phyloP scores from a whole-genome alignment of 176 grass and related monocot species.

The Triticum turgidum region DNA sequence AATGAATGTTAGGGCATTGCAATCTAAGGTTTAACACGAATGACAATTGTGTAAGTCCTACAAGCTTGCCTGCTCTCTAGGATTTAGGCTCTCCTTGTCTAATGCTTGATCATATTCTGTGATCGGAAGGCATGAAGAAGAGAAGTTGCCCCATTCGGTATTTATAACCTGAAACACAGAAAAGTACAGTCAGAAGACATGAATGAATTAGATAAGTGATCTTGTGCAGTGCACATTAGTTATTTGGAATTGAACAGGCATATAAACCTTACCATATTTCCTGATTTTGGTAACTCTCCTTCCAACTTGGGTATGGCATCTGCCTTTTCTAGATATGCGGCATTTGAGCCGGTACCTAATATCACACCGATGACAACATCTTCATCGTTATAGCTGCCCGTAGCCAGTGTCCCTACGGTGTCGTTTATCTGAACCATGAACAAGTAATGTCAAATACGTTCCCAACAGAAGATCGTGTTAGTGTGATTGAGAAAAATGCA shows the following conservation, averaged over 20 bases:
- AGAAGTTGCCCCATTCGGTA: slow-evolving; percentile 77
- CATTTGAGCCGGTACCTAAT: slow-evolving; percentile 71
- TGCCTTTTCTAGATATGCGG: slow-evolving; percentile 56
- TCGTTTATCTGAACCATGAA: slow-evolving; percentile 74
- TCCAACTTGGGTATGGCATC: slow-evolving; percentile 52
- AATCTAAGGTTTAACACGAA: neutral
- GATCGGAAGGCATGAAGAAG: slow-evolving; percentile 53
- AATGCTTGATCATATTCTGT: slow-evolving; percentile 72
- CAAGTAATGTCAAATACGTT: neutral
- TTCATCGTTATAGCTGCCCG: slow-evolving; percentile 61
- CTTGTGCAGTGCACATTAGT: neutral
- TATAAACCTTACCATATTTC: slow-evolving; percentile 49
- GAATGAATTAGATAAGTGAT: neutral
- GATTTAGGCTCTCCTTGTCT: slow-evolving; percentile 72
- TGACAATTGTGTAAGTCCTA: neutral
- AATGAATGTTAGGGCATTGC: neutral
- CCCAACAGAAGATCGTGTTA: neutral
- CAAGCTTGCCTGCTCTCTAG: slow-evolving; percentile 55
- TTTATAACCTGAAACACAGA: slow-evolving; percentile 50
- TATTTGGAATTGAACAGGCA: neutral
- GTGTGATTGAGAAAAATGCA: neutral
- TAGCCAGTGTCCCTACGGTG: slow-evolving; percentile 74
- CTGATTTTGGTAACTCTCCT: slow-evolving; percentile 37
- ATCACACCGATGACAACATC: slow-evolving; percentile 56
- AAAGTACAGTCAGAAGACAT: neutral